Conservation (phyloP, 2,329 filamentous ascomycete species). For the Aspergillus hiratsukae region DNA sequence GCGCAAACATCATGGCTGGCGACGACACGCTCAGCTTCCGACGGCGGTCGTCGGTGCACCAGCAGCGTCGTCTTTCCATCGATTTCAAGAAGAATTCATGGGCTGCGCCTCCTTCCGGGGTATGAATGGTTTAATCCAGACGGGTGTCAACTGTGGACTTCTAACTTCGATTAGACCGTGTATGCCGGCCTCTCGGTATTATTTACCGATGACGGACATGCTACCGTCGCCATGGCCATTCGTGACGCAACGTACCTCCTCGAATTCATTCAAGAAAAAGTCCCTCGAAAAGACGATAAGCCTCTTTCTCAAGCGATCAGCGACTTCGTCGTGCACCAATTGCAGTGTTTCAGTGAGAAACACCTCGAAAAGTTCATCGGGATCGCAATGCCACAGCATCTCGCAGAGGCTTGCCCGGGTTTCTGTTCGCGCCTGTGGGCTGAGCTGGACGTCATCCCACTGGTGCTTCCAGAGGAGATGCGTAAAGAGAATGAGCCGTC, state of each 20-base stretch:
- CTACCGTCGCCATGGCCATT: conserved; percentile 62
- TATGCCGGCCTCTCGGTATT: conserved; percentile 38
- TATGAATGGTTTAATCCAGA: conserved; percentile 15
- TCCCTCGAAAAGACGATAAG: conserved; percentile 44
- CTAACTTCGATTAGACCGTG: conserved; percentile 29
- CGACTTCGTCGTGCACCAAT: conserved; percentile 55
- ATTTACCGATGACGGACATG: conserved; percentile 39
- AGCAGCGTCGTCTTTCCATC: conserved; percentile 30
- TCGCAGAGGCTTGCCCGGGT: conserved; percentile 58
- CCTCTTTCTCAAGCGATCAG: conserved; percentile 46
- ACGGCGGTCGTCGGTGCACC: conserved; percentile 30
- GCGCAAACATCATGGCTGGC: conserved; percentile 2
- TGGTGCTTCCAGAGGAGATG: conserved; percentile 52
- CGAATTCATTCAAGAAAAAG: conserved; percentile 64
- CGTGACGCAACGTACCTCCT: conserved; percentile 72
- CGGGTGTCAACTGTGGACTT: not conserved
- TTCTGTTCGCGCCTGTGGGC: conserved; percentile 70
- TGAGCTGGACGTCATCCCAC: conserved; percentile 70
- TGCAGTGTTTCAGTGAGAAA: conserved; percentile 58
- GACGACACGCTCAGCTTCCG: conserved; percentile 11
- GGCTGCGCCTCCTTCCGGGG: conserved; percentile 36
- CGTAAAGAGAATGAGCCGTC: conserved; percentile 10
- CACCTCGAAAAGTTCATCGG: conserved; percentile 73
- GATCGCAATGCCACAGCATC: conserved; percentile 60
- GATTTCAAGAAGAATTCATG: conserved; percentile 31